Base-by-base conservation (phyloP, 2,329 filamentous ascomycete species). In the Ascomycota sp. region DNA sequence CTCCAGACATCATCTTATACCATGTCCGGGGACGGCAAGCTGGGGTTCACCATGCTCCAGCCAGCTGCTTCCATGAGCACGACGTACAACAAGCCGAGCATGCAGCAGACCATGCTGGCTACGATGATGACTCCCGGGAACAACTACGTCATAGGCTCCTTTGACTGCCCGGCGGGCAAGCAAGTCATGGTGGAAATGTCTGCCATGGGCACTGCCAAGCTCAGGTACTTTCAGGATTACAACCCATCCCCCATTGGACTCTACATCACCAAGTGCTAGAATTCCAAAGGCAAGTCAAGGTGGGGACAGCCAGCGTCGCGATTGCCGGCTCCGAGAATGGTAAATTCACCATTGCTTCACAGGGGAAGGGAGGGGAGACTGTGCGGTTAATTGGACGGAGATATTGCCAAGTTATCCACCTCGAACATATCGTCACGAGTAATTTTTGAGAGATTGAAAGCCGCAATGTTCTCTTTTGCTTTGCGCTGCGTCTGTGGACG, bases 151-250 rank as follows among this genome's bases (percentile, higher is more conserved):
- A 55, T 76, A 33, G 51, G 55, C 7, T 64, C 56, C 7, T 68
- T 69, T 43, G 44, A 51, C 10, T 76, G 72, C 43, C 59, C 62
- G 0, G 63, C 59, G 32, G 68, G 66, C 2, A 34, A 64, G 47
- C 55, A 55, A 12, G 49, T 75, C 12, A 53, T 52, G 2, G 66
- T 62, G 41, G 55, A 67, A 53, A 57, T 76, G 42, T 59, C 53
- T 32, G 39, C 34, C 21, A 53, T 53, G 6, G 64, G 61, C 3
- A 54, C 53, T 40, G 68, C 68, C 29, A 46, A 55, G 32, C 49
- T 77, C 29, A 51, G 63, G 36, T 78, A 64, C 51, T 74, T 76
- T 54, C 61, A 79, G 53, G 69, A 77, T 46, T 73, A 56, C 42
- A 73, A 72, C 43, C 55, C 55, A 6, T 52, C 50, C 28, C 54